Evolutionary conservation across 2,329 filamentous ascomycete species (phyloP).

Genomic region (Arthrobotrys entomopaga): DNA sequence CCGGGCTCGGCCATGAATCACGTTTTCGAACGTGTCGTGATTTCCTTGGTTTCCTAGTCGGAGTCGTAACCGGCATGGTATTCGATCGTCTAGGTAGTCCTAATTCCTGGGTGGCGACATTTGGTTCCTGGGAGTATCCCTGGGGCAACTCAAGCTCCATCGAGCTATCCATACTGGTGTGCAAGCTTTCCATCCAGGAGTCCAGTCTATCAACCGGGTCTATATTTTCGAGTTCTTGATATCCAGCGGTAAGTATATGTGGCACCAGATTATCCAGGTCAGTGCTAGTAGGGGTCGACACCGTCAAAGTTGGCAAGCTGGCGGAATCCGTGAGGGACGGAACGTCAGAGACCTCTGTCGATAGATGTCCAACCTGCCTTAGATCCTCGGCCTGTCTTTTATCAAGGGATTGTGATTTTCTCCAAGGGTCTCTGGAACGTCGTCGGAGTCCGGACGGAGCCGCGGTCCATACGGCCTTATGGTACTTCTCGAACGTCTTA

Average conservation of each 20-base stretch:
- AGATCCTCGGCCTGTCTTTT: constrained; percentile 33
- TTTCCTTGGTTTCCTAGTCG: constrained; percentile 25
- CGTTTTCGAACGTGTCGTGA: constrained; percentile 31
- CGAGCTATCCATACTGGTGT: constrained; percentile 28
- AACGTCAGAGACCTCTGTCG: constrained; percentile 35
- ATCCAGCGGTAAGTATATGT: constrained; percentile 47
- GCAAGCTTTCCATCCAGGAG: constrained; percentile 44
- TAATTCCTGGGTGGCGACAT: constrained; percentile 5
- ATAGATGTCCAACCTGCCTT: constrained; percentile 45
- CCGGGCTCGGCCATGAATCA: constrained; percentile 41
- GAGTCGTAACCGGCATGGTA: constrained; percentile 28
- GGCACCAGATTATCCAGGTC: constrained; percentile 42
- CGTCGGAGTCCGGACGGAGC: constrained; percentile 36
- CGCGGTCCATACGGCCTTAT: constrained; percentile 50
- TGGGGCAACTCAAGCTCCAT: constrained; percentile 40
- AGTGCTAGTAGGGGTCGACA: constrained; percentile 24
- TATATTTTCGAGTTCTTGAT: constrained; percentile 31
- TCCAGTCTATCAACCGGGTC: constrained; percentile 41
- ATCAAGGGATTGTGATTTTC: constrained; percentile 15
- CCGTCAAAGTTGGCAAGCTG: constrained; percentile 26
- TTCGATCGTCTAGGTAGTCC: constrained; percentile 37
- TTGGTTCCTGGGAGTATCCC: constrained; percentile 5
- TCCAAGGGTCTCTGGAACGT: constrained; percentile 25
- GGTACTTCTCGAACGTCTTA: constrained; percentile 45
- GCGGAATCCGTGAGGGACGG: constrained; percentile 39